Conservation (phyloP, 2,329 filamentous ascomycete genomes). For the Sordariomycetes sp. region DNA sequence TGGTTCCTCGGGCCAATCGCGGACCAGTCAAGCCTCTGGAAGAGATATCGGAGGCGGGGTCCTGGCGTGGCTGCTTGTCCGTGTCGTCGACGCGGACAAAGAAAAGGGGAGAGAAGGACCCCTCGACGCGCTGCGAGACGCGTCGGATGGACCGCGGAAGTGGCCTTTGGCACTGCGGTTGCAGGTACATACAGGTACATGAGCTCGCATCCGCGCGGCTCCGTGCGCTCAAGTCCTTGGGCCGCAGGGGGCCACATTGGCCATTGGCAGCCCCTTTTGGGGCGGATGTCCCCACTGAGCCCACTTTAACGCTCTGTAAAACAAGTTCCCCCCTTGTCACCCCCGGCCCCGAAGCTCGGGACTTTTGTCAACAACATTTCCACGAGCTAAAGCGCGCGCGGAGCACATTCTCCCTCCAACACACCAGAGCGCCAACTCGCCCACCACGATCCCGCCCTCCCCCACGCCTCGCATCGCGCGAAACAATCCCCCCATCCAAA, state of each 20-base stretch:
- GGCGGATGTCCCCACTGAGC: background rate
- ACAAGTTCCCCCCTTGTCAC: background rate
- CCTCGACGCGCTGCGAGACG: background rate
- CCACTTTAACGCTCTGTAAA: background rate
- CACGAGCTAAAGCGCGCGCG: background rate
- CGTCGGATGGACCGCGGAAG: background rate
- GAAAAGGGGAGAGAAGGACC: background rate
- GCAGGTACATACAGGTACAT: background rate
- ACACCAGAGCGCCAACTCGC: background rate
- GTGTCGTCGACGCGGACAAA: background rate
- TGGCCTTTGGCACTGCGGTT: background rate
- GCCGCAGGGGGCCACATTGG: background rate
- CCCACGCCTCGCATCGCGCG: background rate
- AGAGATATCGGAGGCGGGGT: too few species aligned
- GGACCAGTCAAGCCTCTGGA: too few species aligned
- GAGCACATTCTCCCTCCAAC: background rate
- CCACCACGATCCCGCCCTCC: background rate
- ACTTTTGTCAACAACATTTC: background rate
- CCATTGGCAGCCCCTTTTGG: too few species aligned
- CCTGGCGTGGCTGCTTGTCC: too few species aligned
- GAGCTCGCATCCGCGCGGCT: background rate
- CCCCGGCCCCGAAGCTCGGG: background rate
- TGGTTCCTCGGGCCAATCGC: too few species aligned
- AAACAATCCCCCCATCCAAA: background rate
- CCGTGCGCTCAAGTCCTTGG: background rate